Evolutionary conservation across 1,139 yeast species (phyloP), one percentile per base, ranked within the genome.

Genomic region (Saccharomyces uvarum): DNA sequence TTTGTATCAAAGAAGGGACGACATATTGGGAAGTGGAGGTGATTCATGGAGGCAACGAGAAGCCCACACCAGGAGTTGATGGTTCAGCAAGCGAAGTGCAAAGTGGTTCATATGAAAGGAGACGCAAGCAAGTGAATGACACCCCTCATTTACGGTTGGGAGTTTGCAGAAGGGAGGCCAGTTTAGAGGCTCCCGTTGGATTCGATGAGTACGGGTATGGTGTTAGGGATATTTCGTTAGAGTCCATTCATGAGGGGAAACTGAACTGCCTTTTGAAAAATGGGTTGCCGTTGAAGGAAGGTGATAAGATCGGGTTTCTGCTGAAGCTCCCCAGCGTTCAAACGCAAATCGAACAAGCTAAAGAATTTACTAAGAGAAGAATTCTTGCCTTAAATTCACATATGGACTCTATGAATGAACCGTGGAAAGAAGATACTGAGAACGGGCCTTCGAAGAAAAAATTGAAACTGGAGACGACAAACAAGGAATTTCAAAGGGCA

Each of bases 191-290:
- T 0, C 99, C 99, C 0, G 93, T 91, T 8, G 99, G 99, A 3
- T 88, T 82, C 65, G 98, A 93, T 70, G 95, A 91, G 0, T 93
- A 90, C 71, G 93, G 97, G 0, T 93, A 95, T 69, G 97, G 97
- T 0, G 66, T 93, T 9, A 75, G 98, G 57, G 98, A 91, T 70
- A 78, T 79, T 38, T 77, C 78, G n/a, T 95, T 98, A 1, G 87
- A 88, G 59, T 81, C 80, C 46, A 77, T 93, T 49, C 95, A 93
- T 58, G 66, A 65, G 49, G 71, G 73, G 7, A 64, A 61, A 50
- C 49, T 66, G 24, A 52, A 48, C 11, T 60, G 62, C 31, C 51
- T 53, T 3, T 53, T 67, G 32, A 29, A 54, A 6, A 33, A 57
- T 24, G 42, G 51, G 7, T 51, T 51, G 3, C n/a, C 53, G 2